Evolutionary conservation across 2,329 filamentous ascomycete genomes (phyloP).

Genomic region (Juglanconis juglandina): DNA sequence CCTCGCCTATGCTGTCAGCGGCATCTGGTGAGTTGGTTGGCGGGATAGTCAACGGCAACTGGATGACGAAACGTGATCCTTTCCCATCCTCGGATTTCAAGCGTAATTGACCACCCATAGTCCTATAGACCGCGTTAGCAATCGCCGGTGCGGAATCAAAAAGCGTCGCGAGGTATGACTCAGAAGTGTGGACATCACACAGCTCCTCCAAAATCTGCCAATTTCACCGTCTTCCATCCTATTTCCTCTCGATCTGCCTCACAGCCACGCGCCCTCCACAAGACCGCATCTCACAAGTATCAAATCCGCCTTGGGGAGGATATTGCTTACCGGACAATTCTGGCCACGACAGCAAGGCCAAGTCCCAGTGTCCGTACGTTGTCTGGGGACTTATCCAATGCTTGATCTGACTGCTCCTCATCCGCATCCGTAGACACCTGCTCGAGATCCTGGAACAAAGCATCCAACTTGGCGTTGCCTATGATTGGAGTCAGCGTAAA

Average conservation of each 20-base stretch:
- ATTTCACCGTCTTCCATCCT: too few relatives aligned
- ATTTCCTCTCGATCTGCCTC: too few relatives aligned
- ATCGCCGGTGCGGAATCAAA: background rate
- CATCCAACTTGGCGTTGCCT: slow-evolving; percentile 37
- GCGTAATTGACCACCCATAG: slow-evolving; percentile 84
- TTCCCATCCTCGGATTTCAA: slow-evolving; percentile 80
- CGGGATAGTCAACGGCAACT: slow-evolving; percentile 70
- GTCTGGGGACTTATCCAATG: slow-evolving; percentile 28
- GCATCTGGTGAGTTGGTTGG: slow-evolving; percentile 7
- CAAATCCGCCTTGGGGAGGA: background rate
- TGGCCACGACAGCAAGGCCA: slow-evolving; percentile 82
- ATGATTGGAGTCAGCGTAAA: background rate
- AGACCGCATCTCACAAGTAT: background rate
- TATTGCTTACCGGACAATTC: slow-evolving; percentile 57
- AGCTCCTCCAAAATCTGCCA: background rate
- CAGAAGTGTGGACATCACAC: background rate
- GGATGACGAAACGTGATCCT: slow-evolving; percentile 78
- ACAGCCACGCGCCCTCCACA: too few relatives aligned
- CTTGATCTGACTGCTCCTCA: slow-evolving; percentile 16
- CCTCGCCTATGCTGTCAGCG: background rate
- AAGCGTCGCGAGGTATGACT: background rate
- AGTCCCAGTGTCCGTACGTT: slow-evolving; percentile 62
- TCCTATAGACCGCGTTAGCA: slow-evolving; percentile 32
- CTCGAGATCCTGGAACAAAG: slow-evolving; percentile 56
- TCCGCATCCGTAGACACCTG: slow-evolving; percentile 50